Base-by-base conservation (phyloP, 768 basidiomycete genomes). In the Calocybe cyanea region DNA sequence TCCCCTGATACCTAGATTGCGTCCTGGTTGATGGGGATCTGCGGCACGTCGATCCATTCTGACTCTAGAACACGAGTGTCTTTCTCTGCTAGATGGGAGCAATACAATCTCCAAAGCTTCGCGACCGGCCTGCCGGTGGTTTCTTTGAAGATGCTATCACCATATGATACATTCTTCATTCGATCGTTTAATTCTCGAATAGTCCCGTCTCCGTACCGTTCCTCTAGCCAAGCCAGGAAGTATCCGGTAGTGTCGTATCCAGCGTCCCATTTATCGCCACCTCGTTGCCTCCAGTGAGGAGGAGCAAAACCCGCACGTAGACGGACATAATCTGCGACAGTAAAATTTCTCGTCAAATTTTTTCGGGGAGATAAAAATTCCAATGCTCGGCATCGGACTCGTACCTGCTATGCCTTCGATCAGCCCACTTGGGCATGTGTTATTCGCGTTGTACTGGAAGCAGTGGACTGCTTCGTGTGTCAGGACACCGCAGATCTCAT, bases 391-490 rank as follows among this genome's bases (percentile, higher is more conserved):
- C n/a, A n/a, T n/a, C n/a, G n/a, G n/a, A n/a, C n/a, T n/a, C 31
- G 9, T 32, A 84, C 87, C 87, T 61, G 87, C 88, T 20, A 92
- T 72, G 15, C 88, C 88, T 57, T 92, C 88, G 50, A 87, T 78
- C 38, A 92, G 65, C 1, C 88, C 88, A 1, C 77, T 75, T 0
- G 85, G 85, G 52, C 77, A 82, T 34, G 73, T 76, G 19, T 70
- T 80, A 18, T 66, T 57, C 1, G 73, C 85, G 54, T 86, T 73
- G 62, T 80, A 77, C 57, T 90, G 88, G 59, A 73, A 90, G 57
- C 84, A 89, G 52, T 91, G 88, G 5, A 87, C 87, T 57, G 85
- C 73, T 63, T 91, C 86, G 58, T 87, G 87, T 28, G 75, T 67
- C 2, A 91, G 68, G 2, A 89, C 85, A 3, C 87, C 88, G 33